A percentile compares a stretch with the other conserved stretches of the same genome.
phyloP scores from a whole-genome alignment of 495 filamentous ascomycete genomes.

The Penicillium pulvis region DNA sequence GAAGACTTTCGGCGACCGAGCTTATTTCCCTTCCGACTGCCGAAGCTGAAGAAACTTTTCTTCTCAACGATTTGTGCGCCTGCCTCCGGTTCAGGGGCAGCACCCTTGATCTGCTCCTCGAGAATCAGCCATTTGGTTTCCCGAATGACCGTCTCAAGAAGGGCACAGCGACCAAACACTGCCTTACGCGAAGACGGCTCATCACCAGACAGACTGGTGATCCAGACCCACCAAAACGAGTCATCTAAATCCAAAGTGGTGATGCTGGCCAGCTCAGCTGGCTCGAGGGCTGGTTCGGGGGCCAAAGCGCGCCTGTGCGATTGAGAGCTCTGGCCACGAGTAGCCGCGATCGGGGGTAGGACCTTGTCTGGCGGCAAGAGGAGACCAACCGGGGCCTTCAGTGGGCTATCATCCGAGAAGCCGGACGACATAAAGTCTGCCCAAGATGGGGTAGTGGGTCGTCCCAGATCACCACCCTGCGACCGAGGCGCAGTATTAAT shows the following conservation, averaged over 20 bases:
- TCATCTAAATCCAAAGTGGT: constrained; percentile 85
- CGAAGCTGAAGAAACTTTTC: constrained; percentile 86
- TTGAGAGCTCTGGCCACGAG: constrained; percentile 80
- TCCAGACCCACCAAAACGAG: constrained; percentile 99
- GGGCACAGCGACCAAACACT: constrained; percentile 89
- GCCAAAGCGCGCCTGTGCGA: constrained; percentile 75
- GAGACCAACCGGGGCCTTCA: constrained; percentile 52
- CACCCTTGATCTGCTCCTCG: constrained; percentile 95
- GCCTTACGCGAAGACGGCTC: constrained; percentile 83
- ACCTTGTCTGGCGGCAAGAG: constrained; percentile 89
- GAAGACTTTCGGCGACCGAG: constrained; percentile 70
- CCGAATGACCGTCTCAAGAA: constrained; percentile 83
- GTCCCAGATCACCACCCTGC: constrained; percentile 60
- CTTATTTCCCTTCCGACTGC: constrained; percentile 61
- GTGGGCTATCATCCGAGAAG: constrained; percentile 72
- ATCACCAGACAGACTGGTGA: constrained; percentile 90
- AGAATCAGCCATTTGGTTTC: constrained; percentile 88
- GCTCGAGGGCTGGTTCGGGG: constrained; percentile 69
- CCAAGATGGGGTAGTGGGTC: constrained; percentile 96
- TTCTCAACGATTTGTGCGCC: constrained; percentile 92
- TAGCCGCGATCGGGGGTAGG: constrained; percentile 73
- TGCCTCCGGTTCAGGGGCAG: constrained; percentile 79
- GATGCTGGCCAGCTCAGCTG: constrained; percentile 93
- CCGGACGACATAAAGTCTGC: constrained; percentile 95
- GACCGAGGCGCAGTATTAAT: constrained; percentile 66